These are phyloP conservation scores for Perkinsus marinus DNA, from an alignment of 169 alveolate species.

Conservation along the genomic window DNA sequence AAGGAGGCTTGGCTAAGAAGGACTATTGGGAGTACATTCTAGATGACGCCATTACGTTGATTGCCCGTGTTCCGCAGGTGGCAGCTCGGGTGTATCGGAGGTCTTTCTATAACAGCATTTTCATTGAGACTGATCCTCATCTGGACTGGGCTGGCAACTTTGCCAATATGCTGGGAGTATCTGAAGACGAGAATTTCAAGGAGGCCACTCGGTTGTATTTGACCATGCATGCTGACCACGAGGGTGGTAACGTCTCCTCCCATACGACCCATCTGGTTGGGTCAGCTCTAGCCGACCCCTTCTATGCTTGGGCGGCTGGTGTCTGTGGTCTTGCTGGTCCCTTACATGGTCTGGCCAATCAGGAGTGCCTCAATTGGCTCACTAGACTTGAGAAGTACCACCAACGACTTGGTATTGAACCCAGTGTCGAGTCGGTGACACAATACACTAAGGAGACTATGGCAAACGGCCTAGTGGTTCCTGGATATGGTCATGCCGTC, in stretches of 20 bases:
- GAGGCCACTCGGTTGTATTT: conserved; percentile 50
- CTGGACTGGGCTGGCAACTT: conserved; percentile 61
- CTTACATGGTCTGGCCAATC: conserved; percentile 85
- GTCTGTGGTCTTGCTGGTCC: conserved; percentile 84
- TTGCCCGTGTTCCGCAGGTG: conserved; percentile 47
- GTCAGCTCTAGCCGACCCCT: conserved; percentile 82
- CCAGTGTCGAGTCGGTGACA: conserved; percentile 36
- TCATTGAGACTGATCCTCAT: conserved; percentile 30
- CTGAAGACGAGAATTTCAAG: conserved; percentile 24
- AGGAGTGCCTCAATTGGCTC: conserved; percentile 82
- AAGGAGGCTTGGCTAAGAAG: conserved; percentile 29
- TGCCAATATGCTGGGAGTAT: conserved; percentile 54
- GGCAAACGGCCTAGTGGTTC: conserved; percentile 71
- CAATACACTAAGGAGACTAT: conserved; percentile 44
- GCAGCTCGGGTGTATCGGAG: conserved; percentile 64
- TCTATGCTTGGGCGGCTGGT: conserved; percentile 69
- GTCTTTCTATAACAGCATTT: conserved; percentile 30
- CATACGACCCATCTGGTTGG: conserved; percentile 84
- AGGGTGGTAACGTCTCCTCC: conserved; percentile 88
- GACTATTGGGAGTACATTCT: conserved; percentile 70
- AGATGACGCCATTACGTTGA: conserved; percentile 68
- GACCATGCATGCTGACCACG: conserved; percentile 70
- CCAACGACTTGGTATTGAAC: conserved; percentile 38
- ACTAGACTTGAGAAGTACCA: conserved; percentile 54
- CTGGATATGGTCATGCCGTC: conserved; percentile 96